phyloP scores from a whole-genome alignment of 495 filamentous ascomycete species.

The Pseudevernia furfuracea region DNA sequence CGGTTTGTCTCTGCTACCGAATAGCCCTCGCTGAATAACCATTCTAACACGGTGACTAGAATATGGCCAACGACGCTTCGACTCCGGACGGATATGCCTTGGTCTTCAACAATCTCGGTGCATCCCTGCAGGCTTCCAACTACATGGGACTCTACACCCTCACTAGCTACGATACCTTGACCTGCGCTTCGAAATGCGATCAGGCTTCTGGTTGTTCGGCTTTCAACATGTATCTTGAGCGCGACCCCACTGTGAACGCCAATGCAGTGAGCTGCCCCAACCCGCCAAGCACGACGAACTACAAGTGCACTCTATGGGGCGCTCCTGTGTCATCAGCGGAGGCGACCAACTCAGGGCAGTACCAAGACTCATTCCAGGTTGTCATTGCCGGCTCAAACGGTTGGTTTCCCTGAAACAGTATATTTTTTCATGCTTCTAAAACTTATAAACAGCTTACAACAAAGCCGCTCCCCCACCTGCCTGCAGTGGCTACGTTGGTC shows the following conservation, averaged over 20 bases:
- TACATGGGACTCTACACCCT: slow-evolving; percentile 39
- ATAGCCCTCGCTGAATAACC: neutral
- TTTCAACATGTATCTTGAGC: slow-evolving; percentile 45
- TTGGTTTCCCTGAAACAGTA: neutral
- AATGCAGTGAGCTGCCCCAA: slow-evolving; percentile 32
- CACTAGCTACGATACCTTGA: slow-evolving; percentile 34
- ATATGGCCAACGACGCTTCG: neutral
- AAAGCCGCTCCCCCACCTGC: slow-evolving; percentile 30
- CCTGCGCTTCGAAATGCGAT: slow-evolving; percentile 33
- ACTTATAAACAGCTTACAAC: slow-evolving; percentile 26
- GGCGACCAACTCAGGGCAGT: slow-evolving; percentile 37
- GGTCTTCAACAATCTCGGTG: slow-evolving; percentile 35
- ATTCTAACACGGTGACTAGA: neutral
- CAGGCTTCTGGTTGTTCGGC: slow-evolving; percentile 30
- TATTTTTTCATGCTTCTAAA: neutral
- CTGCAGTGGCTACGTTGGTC: slow-evolving; percentile 29
- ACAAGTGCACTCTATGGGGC: slow-evolving; percentile 49
- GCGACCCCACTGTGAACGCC: slow-evolving; percentile 38
- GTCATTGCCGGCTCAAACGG: slow-evolving; percentile 40
- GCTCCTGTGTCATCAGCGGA: slow-evolving; percentile 27
- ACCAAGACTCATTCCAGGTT: slow-evolving; percentile 35
- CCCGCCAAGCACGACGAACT: slow-evolving; percentile 42
- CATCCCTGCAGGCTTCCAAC: slow-evolving; percentile 29
- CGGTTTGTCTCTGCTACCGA: neutral
- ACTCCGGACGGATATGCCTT: slow-evolving; percentile 34